Conservation (phyloP, 495 filamentous ascomycete genomes). For the Amniculicola lignicola region DNA sequence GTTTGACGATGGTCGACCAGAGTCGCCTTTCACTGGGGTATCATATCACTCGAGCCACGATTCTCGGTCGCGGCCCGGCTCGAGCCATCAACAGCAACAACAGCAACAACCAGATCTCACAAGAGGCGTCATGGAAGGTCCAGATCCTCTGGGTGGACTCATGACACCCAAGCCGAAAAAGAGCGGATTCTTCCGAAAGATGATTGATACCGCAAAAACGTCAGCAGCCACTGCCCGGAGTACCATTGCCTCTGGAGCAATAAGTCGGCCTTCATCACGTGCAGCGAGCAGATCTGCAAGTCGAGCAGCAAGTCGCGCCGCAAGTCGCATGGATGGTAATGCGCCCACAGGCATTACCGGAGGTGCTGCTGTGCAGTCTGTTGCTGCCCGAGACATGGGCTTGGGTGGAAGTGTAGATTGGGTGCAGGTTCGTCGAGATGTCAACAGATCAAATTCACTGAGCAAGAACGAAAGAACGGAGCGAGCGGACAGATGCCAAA, state of each 20-base stretch:
- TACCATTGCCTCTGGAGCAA: slow-evolving; percentile 68
- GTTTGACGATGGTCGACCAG: slow-evolving; percentile 45
- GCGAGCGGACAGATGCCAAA: slow-evolving; percentile 85
- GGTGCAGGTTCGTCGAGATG: slow-evolving; percentile 92
- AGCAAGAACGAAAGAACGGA: slow-evolving; percentile 84
- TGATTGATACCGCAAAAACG: slow-evolving; percentile 91
- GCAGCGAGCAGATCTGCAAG: slow-evolving; percentile 29
- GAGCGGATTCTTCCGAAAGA: slow-evolving; percentile 92
- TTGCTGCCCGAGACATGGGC: slow-evolving; percentile 61
- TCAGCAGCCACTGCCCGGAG: slow-evolving; percentile 85
- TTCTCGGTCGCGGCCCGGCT: slow-evolving; percentile 48
- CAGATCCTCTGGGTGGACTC: slow-evolving; percentile 68
- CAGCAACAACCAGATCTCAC: slow-evolving; percentile 45
- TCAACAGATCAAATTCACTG: slow-evolving; percentile 89
- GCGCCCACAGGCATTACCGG: slow-evolving; percentile 50
- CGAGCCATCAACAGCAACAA: too few relatives aligned
- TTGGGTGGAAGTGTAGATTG: slow-evolving; percentile 69
- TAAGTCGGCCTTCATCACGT: slow-evolving; percentile 34
- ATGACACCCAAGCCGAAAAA: slow-evolving; percentile 87
- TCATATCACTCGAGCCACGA: slow-evolving; percentile 85
- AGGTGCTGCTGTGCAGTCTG: slow-evolving; percentile 47
- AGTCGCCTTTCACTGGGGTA: slow-evolving; percentile 59
- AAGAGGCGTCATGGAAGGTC: slow-evolving; percentile 47
- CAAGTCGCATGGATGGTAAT: slow-evolving; percentile 43
- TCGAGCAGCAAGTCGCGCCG: slow-evolving; percentile 32